phyloP scores from a whole-genome alignment of 2,329 filamentous ascomycete species.

The Nigrospora osmanthi region DNA sequence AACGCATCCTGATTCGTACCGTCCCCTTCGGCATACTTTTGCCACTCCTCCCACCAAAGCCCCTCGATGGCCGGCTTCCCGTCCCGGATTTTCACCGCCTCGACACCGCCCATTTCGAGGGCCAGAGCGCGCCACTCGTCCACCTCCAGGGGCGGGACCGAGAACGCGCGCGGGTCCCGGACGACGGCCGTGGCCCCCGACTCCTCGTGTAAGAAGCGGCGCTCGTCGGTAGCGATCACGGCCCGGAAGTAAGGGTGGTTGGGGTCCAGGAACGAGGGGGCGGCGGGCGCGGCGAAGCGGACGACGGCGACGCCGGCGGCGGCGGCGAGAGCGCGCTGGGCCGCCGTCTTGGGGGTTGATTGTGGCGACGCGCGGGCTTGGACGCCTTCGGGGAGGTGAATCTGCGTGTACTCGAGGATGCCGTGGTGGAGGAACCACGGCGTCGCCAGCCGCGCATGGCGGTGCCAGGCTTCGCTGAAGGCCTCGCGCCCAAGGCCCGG shows the following conservation, averaged over 20 bases:
- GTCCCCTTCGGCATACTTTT: conserved; percentile 4
- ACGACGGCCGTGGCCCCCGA: conserved; percentile 8
- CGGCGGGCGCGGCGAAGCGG: conserved; percentile 2
- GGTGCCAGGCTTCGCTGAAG: conserved; percentile 9
- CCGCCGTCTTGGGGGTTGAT: background rate
- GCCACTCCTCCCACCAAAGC: conserved; percentile 9
- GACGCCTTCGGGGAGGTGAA: conserved; percentile 5
- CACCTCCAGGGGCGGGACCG: conserved; percentile 7
- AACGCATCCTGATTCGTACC: too few relatives aligned
- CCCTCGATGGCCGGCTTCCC: conserved; percentile 5
- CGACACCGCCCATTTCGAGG: conserved; percentile 6
- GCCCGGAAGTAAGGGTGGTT: conserved; percentile 4
- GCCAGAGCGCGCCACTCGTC: conserved; percentile 10
- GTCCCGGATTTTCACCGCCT: conserved; percentile 7
- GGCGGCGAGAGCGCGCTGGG: conserved; percentile 3
- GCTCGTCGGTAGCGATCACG: conserved; percentile 6
- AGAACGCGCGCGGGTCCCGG: conserved; percentile 6
- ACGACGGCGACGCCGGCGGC: conserved; percentile 10
- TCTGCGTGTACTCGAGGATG: conserved; percentile 10
- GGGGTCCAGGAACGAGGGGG: background rate
- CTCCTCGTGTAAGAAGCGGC: conserved; percentile 9
- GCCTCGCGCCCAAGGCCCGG: conserved; percentile 7
- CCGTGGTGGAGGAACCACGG: conserved; percentile 9
- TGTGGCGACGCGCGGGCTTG: background rate
- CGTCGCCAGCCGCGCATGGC: conserved; percentile 5